Base-by-base conservation (phyloP, 2,329 filamentous ascomycete species). In the Ilyonectria sp. region DNA sequence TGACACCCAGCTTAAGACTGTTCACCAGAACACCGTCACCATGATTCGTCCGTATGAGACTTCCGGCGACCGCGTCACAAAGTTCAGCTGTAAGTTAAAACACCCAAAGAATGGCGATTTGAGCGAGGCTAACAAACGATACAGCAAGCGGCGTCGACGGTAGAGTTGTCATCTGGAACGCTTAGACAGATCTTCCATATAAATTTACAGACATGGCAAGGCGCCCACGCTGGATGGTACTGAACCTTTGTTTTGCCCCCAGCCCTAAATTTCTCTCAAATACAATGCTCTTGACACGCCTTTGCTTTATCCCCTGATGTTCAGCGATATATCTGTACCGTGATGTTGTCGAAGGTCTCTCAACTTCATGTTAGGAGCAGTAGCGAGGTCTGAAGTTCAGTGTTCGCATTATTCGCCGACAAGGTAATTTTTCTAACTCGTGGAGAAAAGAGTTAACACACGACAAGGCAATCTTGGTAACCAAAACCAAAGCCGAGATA, bases 1-100 rank as follows among this genome's bases (percentile, higher is more conserved):
- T 77, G 95, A 98, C 80, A 98, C 95, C 4, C 93, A 97, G 84
- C 87, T 99, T 74, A 96, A 94, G 84, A 98, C 96, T 11, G 90
- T 96, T 53, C 96, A 99, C 82, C 96, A 99, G 81, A 99, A 99
- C 83, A 97, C 95, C 29, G 93, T 99, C 78, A 94, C 90, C 77
- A 97, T 91, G 2, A 85, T 99, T 57, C 90, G 96, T 49, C 86
- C 90, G 21, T 98, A 92, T 79, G 90, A 94, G 76, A 88, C 88
- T 63, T 85, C 86, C 47, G 90, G 88, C 35, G 89, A 87, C 53
- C 83, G 82, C 49, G 90, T 97, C 10, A 88, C 83, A 67, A 94
- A 95, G 82, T 95, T 98, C 75, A 97, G 92, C 83, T 96, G 93
- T 94, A 89, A 90, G 92, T 89, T 74, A 50, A 53, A 29, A 40